Evolutionary conservation across 495 filamentous ascomycete genomes (phyloP).

Genomic region (Elaphomyces granulatus): DNA sequence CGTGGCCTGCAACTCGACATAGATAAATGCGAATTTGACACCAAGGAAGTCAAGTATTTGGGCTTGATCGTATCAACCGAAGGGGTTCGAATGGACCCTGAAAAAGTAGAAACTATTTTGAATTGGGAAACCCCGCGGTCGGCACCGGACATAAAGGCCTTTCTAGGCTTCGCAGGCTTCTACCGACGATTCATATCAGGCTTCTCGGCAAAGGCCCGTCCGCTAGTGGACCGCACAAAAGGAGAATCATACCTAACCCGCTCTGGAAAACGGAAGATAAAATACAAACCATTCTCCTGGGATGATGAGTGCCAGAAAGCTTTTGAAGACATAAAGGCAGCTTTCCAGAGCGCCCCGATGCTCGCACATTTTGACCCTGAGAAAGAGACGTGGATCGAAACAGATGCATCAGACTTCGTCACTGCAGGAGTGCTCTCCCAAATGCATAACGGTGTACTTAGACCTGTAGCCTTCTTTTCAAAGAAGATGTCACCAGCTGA

Average conservation of each 20-base stretch:
- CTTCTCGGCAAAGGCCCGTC: constrained; percentile 1
- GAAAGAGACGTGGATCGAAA: neutral
- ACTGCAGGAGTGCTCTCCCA: neutral
- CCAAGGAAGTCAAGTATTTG: constrained; percentile 4
- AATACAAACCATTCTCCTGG: constrained; percentile 5
- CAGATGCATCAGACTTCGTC: constrained; percentile 1
- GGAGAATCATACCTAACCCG: too few species aligned
- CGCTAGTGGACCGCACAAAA: constrained; percentile 3
- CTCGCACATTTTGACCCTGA: neutral
- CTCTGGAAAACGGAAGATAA: too few species aligned
- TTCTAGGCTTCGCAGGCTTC: constrained; percentile 7
- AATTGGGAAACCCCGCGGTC: constrained; percentile 2
- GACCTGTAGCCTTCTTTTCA: constrained; percentile 13
- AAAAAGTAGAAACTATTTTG: constrained; percentile 6
- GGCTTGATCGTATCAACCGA: constrained; percentile 4
- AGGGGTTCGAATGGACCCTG: constrained; percentile 3
- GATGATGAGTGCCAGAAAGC: neutral
- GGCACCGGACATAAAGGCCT: constrained; percentile 5
- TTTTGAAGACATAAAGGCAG: constrained; percentile 6
- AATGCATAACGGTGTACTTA: neutral
- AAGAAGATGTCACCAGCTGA: constrained; percentile 13
- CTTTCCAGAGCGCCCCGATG: neutral
- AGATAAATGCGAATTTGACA: constrained; percentile 10
- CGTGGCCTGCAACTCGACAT: constrained; percentile 4
- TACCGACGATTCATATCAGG: constrained; percentile 6